Conservation (phyloP, 1,139 yeast genomes). For the Diutina mesorugosa region DNA sequence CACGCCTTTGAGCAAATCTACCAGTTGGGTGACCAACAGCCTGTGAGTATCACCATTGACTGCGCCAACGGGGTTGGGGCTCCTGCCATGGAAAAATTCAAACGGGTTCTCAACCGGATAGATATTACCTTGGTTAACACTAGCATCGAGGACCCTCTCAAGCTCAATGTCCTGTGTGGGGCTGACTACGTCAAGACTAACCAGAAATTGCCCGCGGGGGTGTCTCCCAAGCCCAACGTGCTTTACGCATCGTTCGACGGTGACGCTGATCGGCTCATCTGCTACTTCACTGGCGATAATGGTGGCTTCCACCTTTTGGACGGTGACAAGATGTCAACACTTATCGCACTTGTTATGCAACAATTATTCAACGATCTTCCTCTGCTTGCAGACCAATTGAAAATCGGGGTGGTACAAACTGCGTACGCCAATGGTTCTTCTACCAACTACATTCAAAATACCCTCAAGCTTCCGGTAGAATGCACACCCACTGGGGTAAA, state of each 20-base stretch:
- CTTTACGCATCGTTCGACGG: constrained; percentile 88
- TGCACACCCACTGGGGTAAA: constrained; percentile 96
- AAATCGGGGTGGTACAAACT: constrained; percentile 86
- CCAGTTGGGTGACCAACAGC: constrained; percentile 9
- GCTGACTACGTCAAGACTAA: constrained; percentile 92
- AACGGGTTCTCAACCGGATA: constrained; percentile 29
- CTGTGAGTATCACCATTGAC: constrained; percentile 52
- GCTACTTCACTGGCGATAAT: constrained; percentile 48
- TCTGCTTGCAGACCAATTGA: constrained; percentile 23
- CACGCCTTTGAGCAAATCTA: constrained; percentile 21
- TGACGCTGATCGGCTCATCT: constrained; percentile 91
- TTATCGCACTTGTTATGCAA: constrained; percentile 60
- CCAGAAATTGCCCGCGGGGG: constrained; percentile 62
- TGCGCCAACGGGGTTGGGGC: constrained; percentile 97
- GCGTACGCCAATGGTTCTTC: constrained; percentile 97
- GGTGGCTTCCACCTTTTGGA: constrained; percentile 60
- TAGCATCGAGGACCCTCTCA: constrained; percentile 37
- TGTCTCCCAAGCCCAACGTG: constrained; percentile 22
- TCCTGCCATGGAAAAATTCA: constrained; percentile 40
- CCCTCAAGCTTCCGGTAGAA: constrained; percentile 62
- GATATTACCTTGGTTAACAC: constrained; percentile 45
- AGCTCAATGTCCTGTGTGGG: constrained; percentile 74
- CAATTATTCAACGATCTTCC: constrained; percentile 31
- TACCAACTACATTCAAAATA: constrained; percentile 53
- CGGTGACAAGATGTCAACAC: constrained; percentile 88